Conservation (phyloP, 2,329 filamentous ascomycete genomes). For the Cyphellophora attinorum region DNA sequence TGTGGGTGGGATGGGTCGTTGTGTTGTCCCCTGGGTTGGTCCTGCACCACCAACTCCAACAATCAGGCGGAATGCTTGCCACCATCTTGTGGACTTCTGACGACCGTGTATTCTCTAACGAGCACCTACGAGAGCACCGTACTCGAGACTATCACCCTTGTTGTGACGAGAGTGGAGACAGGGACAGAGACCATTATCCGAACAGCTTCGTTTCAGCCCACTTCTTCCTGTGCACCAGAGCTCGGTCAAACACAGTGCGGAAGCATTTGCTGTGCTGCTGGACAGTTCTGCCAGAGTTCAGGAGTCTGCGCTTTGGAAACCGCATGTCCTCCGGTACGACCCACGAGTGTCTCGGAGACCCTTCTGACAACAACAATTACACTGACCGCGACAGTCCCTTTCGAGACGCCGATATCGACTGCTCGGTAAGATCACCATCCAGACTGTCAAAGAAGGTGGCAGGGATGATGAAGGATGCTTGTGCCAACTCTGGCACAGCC, state of each 20-base stretch:
- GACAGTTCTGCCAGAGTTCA: neutral
- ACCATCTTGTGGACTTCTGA: neutral
- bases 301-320: neutral
- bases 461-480: too few species aligned
- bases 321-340: neutral
- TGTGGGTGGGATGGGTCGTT: slow-evolving; percentile 44
- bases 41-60: slow-evolving; percentile 40
- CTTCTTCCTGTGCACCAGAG: neutral
- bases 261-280: neutral
- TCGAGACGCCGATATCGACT: neutral
- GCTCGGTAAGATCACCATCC: too few species aligned
- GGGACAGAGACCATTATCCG: neutral
- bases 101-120: neutral
- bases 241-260: neutral
- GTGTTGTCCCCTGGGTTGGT: slow-evolving; percentile 37
- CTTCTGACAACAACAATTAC: neutral
- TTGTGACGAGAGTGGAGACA: neutral
- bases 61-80: slow-evolving; percentile 38
- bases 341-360: neutral
- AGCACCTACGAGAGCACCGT: neutral
- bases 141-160: neutral
- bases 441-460: too few species aligned
- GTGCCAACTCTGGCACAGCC: too few species aligned
- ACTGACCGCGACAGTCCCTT: neutral
- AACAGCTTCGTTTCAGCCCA: neutral